Base-by-base conservation (phyloP, 345 rosid genomes). In the Geranium rotundifolium region DNA sequence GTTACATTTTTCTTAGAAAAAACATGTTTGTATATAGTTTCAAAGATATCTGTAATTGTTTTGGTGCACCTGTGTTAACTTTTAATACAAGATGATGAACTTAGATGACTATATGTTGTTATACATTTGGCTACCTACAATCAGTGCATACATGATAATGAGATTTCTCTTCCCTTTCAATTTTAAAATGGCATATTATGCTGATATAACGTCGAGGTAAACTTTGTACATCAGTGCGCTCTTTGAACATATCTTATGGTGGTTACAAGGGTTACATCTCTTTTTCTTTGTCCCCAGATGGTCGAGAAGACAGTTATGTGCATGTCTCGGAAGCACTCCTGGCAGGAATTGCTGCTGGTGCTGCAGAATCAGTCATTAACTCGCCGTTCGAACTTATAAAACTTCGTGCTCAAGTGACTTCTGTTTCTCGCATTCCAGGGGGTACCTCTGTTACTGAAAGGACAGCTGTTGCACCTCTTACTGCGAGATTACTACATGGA, bases 371-470 rank as follows among this genome's bases (percentile, higher is more conserved):
- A 56, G 59, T 87, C 18, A 41, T 82, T 68, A 73, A 70, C 64
- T 84, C 91, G 2, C 97, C 97, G 5, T 93, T 90, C 71, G 96
- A 93, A 81, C 75, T 93, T 59, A 50, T 88, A 61, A 93, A 88
- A 79, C 79, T 90, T 46, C 84, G 96, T 15, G 74, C 79, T 1
- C 97, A 93, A 74, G 99, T 86, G 52, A 65, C 86, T 50, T 74
- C 96, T 67, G 99, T 88, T 49, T 80, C 86, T 72, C 78, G 77
- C 4, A 63, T 76, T 62, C 77, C 80, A 69, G 73, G 67, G 34
- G 69, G 78, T 62, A 55, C 72, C 17, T 10, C 80, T 56, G 65
- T 56, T 63, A 63, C 60, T 14, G 84, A 75, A 67, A 67, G 68
- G 20, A 63, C 67, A 56, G 66, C 64, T 29, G 75, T 65, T 64